phyloP scores from a whole-genome alignment of 1,284 basidiomycete species.

The Ceratobasidium sp. region DNA sequence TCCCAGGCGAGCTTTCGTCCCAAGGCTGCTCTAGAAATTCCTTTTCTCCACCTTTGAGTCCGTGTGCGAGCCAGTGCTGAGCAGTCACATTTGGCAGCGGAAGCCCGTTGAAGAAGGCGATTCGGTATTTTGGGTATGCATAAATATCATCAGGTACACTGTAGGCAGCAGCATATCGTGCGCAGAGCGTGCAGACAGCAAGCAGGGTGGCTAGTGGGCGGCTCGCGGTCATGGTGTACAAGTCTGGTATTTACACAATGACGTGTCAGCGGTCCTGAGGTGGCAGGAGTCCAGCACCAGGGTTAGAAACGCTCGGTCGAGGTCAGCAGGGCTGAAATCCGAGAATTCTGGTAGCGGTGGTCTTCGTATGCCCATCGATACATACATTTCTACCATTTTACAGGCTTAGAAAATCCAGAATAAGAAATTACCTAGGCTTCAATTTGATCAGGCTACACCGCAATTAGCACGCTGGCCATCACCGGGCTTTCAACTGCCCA shows the following conservation, averaged over 20 bases:
- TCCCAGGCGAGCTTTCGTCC: constrained; percentile 57
- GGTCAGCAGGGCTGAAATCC: constrained; percentile 37
- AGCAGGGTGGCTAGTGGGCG: constrained; percentile 34
- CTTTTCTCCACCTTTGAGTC: constrained; percentile 73
- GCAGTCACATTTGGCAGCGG: constrained; percentile 82
- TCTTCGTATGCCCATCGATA: constrained; percentile 34
- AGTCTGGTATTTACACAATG: constrained; percentile 31
- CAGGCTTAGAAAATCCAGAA: constrained; percentile 38
- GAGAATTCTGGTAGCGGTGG: constrained; percentile 20
- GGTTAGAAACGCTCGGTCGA: constrained; percentile 14
- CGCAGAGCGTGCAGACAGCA: constrained; percentile 21
- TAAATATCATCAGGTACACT: constrained; percentile 67
- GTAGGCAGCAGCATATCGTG: constrained; percentile 16
- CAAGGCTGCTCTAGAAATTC: constrained; percentile 79
- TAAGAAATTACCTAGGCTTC: constrained; percentile 31
- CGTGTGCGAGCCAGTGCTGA: constrained; percentile 71
- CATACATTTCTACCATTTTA: constrained; percentile 35
- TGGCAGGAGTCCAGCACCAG: constrained; percentile 29
- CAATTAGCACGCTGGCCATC: constrained; percentile 17
- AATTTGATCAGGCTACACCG: constrained; percentile 37
- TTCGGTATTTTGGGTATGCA: constrained; percentile 85
- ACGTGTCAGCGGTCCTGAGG: constrained; percentile 35
- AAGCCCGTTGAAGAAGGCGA: constrained; percentile 81
- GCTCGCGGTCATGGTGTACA: constrained; percentile 31
- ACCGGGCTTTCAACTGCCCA: constrained; percentile 19